Percentiles rank a stretch among this genome's conserved stretches.
Conservation (phyloP, 2,329 filamentous ascomycete species). For the Sporothrix inflata region DNA sequence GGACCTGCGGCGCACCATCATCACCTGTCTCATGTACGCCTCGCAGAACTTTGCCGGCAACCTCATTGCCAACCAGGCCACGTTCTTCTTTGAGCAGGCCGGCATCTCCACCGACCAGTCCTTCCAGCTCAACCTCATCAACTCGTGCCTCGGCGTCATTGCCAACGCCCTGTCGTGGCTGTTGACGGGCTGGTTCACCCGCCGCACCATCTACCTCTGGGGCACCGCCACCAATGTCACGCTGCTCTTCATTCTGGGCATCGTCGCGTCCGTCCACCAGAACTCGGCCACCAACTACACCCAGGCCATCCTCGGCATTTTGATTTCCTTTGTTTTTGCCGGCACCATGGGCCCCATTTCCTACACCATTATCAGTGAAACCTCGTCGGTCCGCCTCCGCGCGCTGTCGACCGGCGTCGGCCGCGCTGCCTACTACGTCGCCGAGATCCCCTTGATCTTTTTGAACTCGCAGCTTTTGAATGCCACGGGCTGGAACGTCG, state of each 20-base stretch:
- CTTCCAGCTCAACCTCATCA: constrained; percentile 66
- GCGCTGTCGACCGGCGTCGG: constrained; percentile 33
- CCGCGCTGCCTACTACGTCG: constrained; percentile 9
- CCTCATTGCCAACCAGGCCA: constrained; percentile 26
- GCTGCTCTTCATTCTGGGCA: constrained; percentile 35
- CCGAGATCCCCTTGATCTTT: constrained; percentile 32
- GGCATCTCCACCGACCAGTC: constrained; percentile 58
- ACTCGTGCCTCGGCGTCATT: constrained; percentile 57
- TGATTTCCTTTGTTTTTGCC: constrained; percentile 54
- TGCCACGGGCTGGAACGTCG: constrained; percentile 46
- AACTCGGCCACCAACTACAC: constrained; percentile 36
- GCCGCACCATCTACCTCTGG: constrained; percentile 32
- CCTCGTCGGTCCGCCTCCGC: constrained; percentile 43
- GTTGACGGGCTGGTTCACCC: constrained; percentile 18
- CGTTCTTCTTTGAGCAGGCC: constrained; percentile 47
- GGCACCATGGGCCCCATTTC: constrained; percentile 57
- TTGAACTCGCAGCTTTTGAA: constrained; percentile 44
- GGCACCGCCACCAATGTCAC: constrained; percentile 28
- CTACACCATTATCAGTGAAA: constrained; percentile 43
- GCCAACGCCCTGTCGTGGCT: constrained; percentile 57
- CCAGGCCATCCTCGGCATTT: constrained; percentile 25
- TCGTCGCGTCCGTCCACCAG: constrained; percentile 47
- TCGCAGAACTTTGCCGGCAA: constrained; percentile 41
- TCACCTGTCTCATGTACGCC: constrained; percentile 56
- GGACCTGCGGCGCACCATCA: constrained; percentile 21